These are phyloP conservation scores for Incumbomyces lentus DNA, from an alignment of 2,329 filamentous ascomycete genomes.

Conservation along the genomic window DNA sequence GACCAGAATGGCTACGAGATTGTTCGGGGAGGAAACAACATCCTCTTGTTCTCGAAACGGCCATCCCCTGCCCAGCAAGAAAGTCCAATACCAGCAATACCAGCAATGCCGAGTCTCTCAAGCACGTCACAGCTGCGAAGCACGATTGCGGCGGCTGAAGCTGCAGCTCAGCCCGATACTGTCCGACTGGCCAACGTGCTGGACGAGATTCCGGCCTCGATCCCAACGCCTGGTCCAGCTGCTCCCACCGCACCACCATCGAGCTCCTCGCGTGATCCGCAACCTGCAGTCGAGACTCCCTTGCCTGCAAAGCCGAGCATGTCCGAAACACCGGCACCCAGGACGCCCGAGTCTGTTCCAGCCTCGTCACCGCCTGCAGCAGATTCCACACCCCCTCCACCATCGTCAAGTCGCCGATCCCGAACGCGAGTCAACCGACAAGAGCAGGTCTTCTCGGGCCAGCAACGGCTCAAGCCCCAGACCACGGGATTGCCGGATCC, in stretches of 20 bases:
- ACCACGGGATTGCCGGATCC: constrained; percentile 3
- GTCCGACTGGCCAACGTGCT: constrained; percentile 13
- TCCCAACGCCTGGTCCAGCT: constrained; percentile 13
- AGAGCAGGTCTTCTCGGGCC: constrained; percentile 20
- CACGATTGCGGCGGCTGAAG: constrained; percentile 5
- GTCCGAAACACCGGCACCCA: constrained; percentile 1
- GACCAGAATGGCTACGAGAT: constrained; percentile 33
- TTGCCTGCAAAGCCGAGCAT: background rate
- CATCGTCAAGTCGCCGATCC: no score
- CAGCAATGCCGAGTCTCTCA: background rate
- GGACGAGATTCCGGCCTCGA: constrained; percentile 13
- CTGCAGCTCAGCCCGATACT: background rate
- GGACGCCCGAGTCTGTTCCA: no score
- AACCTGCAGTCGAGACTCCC: background rate
- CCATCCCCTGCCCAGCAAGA: constrained; percentile 2
- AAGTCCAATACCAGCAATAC: background rate
- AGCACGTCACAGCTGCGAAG: background rate
- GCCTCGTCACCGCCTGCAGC: background rate
- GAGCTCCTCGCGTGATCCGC: background rate
- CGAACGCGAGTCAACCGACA: constrained; percentile 13
- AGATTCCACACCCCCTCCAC: background rate
- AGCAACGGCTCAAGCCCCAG: constrained; percentile 4
- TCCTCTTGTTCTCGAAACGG: constrained; percentile 16
- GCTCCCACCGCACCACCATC: constrained; percentile 13
- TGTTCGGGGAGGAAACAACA: constrained; percentile 31